phyloP scores from a whole-genome alignment of 352 stramenopile genomes.

The Peronospora belbahrii region DNA sequence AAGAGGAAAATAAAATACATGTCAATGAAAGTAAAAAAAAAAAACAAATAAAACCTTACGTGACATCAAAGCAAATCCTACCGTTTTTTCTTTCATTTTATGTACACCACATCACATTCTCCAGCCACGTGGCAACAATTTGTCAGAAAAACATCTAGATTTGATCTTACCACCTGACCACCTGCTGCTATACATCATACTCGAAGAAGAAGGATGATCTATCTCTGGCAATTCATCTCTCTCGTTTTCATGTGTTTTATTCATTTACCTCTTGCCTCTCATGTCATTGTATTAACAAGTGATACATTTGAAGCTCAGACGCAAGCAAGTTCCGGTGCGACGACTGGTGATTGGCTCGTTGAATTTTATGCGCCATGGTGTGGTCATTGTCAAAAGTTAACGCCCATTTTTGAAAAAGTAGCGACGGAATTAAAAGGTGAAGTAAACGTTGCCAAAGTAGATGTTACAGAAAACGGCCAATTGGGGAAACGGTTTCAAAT shows the following conservation, averaged over 20 bases:
- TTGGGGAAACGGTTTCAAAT: slow-evolving; percentile 82
- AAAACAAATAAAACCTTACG: no score
- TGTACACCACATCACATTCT: background rate
- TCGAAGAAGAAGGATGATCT: no score
- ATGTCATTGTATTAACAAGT: slow-evolving; percentile 55
- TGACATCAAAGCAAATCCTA: no score
- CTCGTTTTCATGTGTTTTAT: slow-evolving; percentile 22
- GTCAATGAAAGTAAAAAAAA: no score
- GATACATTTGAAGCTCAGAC: slow-evolving; percentile 87
- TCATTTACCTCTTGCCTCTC: slow-evolving; percentile 23
- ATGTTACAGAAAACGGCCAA: slow-evolving; percentile 67
- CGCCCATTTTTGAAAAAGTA: slow-evolving; percentile 74
- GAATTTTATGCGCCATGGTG: slow-evolving; percentile 85
- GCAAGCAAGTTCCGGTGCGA: slow-evolving; percentile 84
- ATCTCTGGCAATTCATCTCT: slow-evolving; percentile 13
- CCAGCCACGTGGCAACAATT: background rate
- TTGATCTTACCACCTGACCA: no score
- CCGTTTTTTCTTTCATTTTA: background rate
- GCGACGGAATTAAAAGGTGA: slow-evolving; percentile 73
- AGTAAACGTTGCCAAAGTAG: slow-evolving; percentile 89
- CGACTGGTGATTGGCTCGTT: slow-evolving; percentile 88
- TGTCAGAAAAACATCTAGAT: no score
- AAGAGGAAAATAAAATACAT: no score
- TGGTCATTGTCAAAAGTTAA: slow-evolving; percentile 77
- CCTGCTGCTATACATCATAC: no score